Evolutionary conservation across 2,329 filamentous ascomycete species (phyloP).

Genomic region (Pyrenophora graminea): DNA sequence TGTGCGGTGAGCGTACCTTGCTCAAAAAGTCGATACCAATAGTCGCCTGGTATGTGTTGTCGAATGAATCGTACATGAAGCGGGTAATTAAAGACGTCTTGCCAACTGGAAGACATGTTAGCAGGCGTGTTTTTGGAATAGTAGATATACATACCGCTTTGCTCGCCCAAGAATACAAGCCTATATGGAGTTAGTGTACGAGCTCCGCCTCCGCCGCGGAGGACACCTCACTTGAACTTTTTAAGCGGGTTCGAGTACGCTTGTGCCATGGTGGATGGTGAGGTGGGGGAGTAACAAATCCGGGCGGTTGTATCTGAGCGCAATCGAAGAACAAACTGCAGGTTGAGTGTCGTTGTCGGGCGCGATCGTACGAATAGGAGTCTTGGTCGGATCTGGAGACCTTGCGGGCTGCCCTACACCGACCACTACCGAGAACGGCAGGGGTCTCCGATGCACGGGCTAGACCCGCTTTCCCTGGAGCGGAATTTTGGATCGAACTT

Average conservation of each 20-base stretch:
- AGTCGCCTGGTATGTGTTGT: constrained; percentile 99
- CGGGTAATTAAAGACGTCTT: constrained; percentile 98
- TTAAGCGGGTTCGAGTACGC: constrained; percentile 98
- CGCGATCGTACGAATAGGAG: constrained; percentile 31
- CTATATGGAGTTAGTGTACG: constrained; percentile 54
- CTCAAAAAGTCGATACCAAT: constrained; percentile 99
- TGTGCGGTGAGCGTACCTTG: constrained; percentile 65
- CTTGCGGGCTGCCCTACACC: constrained; percentile 11
- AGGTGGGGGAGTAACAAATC: constrained; percentile 3
- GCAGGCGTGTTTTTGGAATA: constrained; percentile 2
- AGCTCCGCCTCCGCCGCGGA: constrained; percentile 12
- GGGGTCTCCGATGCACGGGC: constrained; percentile 5
- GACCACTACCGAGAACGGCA: constrained; percentile 16
- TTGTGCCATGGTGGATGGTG: constrained; percentile 67
- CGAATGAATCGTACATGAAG: constrained; percentile 99
- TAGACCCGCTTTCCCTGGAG: constrained; percentile 13
- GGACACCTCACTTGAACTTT: constrained; percentile 86
- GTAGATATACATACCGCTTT: constrained; percentile 75
- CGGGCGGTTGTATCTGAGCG: neutral
- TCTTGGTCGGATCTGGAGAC: constrained; percentile 23
- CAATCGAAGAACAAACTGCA: constrained; percentile 2
- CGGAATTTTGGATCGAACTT: constrained; percentile 21
- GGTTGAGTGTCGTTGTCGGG: constrained; percentile 14
- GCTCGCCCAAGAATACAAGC: constrained; percentile 96
- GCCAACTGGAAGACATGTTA: constrained; percentile 67